These are phyloP conservation scores for Leucogyrophana mollusca DNA, from an alignment of 768 basidiomycete genomes.

Conservation along the genomic window DNA sequence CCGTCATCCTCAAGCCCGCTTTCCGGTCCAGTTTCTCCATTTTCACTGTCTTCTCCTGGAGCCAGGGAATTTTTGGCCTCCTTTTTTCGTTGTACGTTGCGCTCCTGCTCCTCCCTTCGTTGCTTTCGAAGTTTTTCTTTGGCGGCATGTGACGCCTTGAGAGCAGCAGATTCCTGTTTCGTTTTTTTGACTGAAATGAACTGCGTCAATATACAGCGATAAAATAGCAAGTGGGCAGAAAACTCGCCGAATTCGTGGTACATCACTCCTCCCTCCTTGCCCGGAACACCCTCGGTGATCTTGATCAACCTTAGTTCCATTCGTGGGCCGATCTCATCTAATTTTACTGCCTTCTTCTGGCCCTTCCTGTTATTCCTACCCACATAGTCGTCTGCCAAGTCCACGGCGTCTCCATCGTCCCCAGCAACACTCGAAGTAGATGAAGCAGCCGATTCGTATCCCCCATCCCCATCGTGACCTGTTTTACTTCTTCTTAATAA, in stretches of 20 bases:
- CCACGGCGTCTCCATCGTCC: constrained; percentile 77
- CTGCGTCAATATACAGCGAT: constrained; percentile 2
- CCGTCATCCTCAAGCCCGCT: constrained; percentile 39
- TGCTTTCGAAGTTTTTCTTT: constrained; percentile 75
- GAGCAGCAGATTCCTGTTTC: constrained; percentile 65
- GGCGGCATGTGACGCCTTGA: constrained; percentile 73
- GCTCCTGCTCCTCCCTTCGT: constrained; percentile 86
- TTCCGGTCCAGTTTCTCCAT: constrained; percentile 41
- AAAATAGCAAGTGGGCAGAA: constrained; percentile 4
- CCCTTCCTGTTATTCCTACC: constrained; percentile 93
- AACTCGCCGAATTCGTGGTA: constrained; percentile 91
- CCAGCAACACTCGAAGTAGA: constrained; percentile 80
- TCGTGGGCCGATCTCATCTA: constrained; percentile 94
- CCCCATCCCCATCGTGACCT: constrained; percentile 54
- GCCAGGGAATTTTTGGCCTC: constrained; percentile 30
- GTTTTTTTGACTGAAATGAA: constrained; percentile 77
- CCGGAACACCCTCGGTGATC: constrained; percentile 91
- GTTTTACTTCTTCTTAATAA: constrained; percentile 71
- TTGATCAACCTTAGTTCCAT: constrained; percentile 93
- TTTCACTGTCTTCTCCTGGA: constrained; percentile 34
- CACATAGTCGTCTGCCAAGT: constrained; percentile 90
- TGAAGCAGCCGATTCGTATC: constrained; percentile 82
- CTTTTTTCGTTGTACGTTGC: constrained; percentile 86
- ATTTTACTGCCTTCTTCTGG: constrained; percentile 82
- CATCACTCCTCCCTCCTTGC: constrained; percentile 89